phyloP scores from a whole-genome alignment of 23 red algal genomes.

The Gracilaria vermiculophylla region DNA sequence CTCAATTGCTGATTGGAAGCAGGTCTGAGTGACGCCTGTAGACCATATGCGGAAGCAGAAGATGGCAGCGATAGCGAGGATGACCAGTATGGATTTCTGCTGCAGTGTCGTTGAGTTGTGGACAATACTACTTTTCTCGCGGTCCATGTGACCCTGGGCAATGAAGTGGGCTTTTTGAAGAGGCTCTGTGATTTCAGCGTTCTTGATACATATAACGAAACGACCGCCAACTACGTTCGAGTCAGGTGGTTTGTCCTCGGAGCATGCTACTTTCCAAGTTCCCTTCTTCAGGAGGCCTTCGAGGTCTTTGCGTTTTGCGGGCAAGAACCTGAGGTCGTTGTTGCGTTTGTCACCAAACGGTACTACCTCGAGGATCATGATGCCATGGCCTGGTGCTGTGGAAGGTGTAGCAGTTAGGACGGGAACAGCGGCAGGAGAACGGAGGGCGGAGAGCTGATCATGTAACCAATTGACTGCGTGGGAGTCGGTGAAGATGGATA shows the following conservation, averaged over 20 bases:
- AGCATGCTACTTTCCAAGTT: constrained; percentile 4
- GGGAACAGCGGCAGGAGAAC: not conserved
- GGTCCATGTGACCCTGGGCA: constrained; percentile 23
- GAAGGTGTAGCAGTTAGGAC: not conserved
- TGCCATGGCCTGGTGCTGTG: not conserved
- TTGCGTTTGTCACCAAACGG: not conserved
- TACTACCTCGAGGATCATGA: constrained; percentile 6
- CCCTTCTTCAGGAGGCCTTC: not conserved
- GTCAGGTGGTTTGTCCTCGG: constrained; percentile 14
- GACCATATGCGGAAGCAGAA: not conserved
- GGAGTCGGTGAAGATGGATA: constrained; percentile 8
- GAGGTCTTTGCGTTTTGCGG: constrained; percentile 16
- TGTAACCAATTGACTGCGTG: not conserved
- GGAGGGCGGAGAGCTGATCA: not conserved
- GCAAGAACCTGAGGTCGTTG: not conserved
- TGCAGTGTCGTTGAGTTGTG: not conserved
- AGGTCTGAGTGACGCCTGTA: constrained; percentile 18
- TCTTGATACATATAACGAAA: constrained; percentile 23
- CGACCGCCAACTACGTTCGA: constrained; percentile 47
- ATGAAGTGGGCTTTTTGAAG: not conserved
- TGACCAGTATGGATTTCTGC: not conserved
- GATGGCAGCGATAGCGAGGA: not conserved
- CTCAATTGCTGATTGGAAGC: not conserved
- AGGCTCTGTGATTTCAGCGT: not conserved
- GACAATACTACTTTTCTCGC: not conserved